These are phyloP conservation scores for Dothideomycetes sp. DNA, from an alignment of 2,329 filamentous ascomycete species.

Conservation along the genomic window DNA sequence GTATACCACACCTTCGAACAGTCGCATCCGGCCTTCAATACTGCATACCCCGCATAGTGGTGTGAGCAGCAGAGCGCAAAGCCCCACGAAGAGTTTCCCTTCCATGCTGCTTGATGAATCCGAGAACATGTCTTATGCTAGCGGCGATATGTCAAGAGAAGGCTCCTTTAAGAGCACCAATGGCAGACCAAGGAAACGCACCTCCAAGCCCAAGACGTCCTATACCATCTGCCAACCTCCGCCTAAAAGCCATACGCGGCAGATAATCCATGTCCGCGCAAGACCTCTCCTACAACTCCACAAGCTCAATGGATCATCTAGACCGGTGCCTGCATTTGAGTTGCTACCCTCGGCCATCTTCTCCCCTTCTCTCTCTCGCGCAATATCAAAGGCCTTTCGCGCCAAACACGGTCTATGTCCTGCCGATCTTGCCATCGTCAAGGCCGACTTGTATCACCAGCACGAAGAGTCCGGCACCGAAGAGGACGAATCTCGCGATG, in stretches of 20 bases:
- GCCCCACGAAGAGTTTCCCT: slow-evolving; percentile 16
- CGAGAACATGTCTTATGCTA: slow-evolving; percentile 11
- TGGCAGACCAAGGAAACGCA: slow-evolving; percentile 13
- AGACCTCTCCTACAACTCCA: slow-evolving; percentile 63
- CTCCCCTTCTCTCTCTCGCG: slow-evolving; percentile 47
- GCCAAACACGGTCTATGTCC: slow-evolving; percentile 53
- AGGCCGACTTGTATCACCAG: slow-evolving; percentile 54
- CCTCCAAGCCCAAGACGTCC: slow-evolving; percentile 43
- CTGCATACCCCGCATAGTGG: slow-evolving; percentile 2
- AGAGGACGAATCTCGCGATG: slow-evolving; percentile 39
- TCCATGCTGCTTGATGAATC: slow-evolving; percentile 24
- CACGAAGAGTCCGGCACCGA: slow-evolving; percentile 37
- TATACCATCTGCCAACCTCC: slow-evolving; percentile 59
- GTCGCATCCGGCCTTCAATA: background rate
- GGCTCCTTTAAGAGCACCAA: slow-evolving; percentile 10
- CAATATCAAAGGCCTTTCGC: slow-evolving; percentile 53
- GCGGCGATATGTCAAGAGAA: slow-evolving; percentile 19
- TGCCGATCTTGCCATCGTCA: slow-evolving; percentile 60
- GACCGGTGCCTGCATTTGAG: slow-evolving; percentile 59
- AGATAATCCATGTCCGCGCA: slow-evolving; percentile 57
- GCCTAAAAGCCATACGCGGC: slow-evolving; percentile 42
- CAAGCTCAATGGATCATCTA: slow-evolving; percentile 46
- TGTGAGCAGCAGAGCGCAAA: slow-evolving; percentile 10
- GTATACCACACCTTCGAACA: background rate
- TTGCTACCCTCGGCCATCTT: slow-evolving; percentile 52